These are phyloP conservation scores for Elongisporangium prolatum DNA, from an alignment of 352 stramenopile genomes.

Conservation along the genomic window DNA sequence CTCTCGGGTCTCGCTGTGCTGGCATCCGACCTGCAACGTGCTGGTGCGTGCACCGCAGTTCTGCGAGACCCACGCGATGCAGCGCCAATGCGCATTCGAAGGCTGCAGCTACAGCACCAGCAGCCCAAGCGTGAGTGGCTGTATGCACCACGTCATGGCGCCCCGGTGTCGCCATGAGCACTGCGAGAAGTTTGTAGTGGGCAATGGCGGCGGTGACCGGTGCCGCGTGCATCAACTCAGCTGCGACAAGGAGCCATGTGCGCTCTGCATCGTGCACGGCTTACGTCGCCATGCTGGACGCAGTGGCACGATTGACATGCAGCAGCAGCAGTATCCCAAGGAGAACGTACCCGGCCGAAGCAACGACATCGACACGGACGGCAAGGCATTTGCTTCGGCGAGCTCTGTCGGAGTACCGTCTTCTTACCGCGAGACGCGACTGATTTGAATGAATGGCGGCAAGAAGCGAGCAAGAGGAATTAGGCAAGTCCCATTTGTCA, in stretches of 20 bases:
- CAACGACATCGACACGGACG: conserved; percentile 3
- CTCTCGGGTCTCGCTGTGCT: conserved; percentile 50
- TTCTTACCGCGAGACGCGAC: conserved; percentile 8
- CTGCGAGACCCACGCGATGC: conserved; percentile 51
- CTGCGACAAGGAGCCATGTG: conserved; percentile 42
- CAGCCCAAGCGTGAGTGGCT: conserved; percentile 27
- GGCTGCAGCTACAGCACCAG: conserved; percentile 36
- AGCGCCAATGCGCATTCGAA: conserved; percentile 52
- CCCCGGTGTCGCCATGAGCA: conserved; percentile 46
- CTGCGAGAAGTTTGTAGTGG: conserved; percentile 61
- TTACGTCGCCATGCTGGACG: neutral
- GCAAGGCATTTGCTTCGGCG: conserved; percentile 4
- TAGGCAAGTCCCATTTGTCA: neutral
- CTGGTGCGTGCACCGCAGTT: conserved; percentile 46
- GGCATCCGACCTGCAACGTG: conserved; percentile 54
- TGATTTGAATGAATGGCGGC: too few relatives aligned
- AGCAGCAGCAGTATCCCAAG: conserved; percentile 12
- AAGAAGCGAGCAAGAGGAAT: neutral
- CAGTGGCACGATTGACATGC: neutral
- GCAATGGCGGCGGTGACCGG: conserved; percentile 11
- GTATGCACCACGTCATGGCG: conserved; percentile 34
- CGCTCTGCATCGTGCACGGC: conserved; percentile 38
- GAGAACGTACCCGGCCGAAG: neutral
- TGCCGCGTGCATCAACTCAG: conserved; percentile 51
- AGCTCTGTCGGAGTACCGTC: conserved; percentile 3